These are phyloP conservation scores for Limnanthes douglasii DNA, from an alignment of 345 rosid species.

Conservation along the genomic window DNA sequence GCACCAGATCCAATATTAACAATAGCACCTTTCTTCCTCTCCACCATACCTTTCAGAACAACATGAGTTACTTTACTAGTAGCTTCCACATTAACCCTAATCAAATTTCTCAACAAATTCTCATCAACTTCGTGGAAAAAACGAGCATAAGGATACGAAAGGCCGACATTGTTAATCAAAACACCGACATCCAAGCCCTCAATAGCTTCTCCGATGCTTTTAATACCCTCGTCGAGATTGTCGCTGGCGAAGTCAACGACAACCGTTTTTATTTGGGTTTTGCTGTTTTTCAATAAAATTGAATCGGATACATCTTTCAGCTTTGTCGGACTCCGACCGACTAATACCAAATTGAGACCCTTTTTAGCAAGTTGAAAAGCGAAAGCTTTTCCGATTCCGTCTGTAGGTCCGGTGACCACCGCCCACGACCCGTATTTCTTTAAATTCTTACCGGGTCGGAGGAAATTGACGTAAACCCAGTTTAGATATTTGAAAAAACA, in stretches of 20 bases:
- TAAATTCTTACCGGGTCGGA: slow-evolving; percentile 71
- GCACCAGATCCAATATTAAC: slow-evolving; percentile 97
- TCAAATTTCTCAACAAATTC: slow-evolving; percentile 40
- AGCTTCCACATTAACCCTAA: slow-evolving; percentile 78
- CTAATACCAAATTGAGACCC: slow-evolving; percentile 73
- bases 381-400: slow-evolving; percentile 85
- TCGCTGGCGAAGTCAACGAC: slow-evolving; percentile 83
- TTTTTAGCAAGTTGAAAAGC: slow-evolving; percentile 66
- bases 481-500: slow-evolving; percentile 21
- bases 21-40: slow-evolving; percentile 87
- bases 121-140: slow-evolving; percentile 85
- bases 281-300: slow-evolving; percentile 31
- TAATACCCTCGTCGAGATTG: slow-evolving; percentile 63
- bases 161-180: slow-evolving; percentile 78
- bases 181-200: slow-evolving; percentile 73
- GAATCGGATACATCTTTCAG: slow-evolving; percentile 52
- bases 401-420: slow-evolving; percentile 84
- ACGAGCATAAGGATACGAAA: slow-evolving; percentile 90
- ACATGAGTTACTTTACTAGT: slow-evolving; percentile 87
- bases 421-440: slow-evolving; percentile 94
- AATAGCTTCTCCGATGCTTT: slow-evolving; percentile 40
- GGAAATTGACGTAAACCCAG: slow-evolving; percentile 75
- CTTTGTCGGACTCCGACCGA: slow-evolving; percentile 62
- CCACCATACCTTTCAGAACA: slow-evolving; percentile 63
- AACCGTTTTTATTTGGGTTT: slow-evolving; percentile 47